phyloP scores from a whole-genome alignment of 1,284 basidiomycete genomes.

The Mycena sp. region DNA sequence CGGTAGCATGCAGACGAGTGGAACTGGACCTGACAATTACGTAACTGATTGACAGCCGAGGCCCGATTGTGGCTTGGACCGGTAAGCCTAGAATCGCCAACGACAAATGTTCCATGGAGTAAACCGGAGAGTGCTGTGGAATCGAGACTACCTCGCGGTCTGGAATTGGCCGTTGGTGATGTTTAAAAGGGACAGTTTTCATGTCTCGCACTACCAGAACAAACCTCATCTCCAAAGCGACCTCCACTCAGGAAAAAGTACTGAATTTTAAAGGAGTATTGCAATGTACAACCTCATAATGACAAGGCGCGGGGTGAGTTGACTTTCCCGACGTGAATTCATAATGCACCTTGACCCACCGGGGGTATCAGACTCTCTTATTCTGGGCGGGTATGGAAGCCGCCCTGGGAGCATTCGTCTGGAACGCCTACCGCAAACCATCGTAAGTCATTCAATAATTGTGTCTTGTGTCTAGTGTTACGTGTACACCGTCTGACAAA shows the following conservation, averaged over 20 bases:
- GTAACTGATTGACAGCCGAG: conserved; percentile 6
- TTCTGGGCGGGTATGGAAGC: conserved; percentile 8
- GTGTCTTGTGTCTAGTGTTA: too few species aligned
- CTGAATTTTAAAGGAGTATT: too few species aligned
- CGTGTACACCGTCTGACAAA: neutral
- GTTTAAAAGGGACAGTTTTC: too few species aligned
- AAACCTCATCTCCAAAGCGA: too few species aligned
- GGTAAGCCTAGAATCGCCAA: neutral
- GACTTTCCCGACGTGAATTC: neutral
- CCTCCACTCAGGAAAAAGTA: too few species aligned
- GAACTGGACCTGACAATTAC: neutral
- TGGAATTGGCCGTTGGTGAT: too few species aligned
- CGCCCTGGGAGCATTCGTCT: conserved; percentile 1
- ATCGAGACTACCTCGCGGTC: too few species aligned
- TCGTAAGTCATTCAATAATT: neutral
- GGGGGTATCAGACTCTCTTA: neutral
- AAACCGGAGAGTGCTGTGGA: too few species aligned
- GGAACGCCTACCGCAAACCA: conserved; percentile 6
- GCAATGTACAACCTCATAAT: conserved; percentile 22
- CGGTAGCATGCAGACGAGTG: conserved; percentile 17
- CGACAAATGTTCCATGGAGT: neutral
- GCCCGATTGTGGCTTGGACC: conserved; percentile 1
- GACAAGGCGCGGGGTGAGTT: conserved; percentile 8
- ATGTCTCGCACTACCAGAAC: too few species aligned
- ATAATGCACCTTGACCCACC: neutral